Base-by-base conservation (phyloP, 2,329 filamentous ascomycete genomes). In the Ophiostoma montium region DNA sequence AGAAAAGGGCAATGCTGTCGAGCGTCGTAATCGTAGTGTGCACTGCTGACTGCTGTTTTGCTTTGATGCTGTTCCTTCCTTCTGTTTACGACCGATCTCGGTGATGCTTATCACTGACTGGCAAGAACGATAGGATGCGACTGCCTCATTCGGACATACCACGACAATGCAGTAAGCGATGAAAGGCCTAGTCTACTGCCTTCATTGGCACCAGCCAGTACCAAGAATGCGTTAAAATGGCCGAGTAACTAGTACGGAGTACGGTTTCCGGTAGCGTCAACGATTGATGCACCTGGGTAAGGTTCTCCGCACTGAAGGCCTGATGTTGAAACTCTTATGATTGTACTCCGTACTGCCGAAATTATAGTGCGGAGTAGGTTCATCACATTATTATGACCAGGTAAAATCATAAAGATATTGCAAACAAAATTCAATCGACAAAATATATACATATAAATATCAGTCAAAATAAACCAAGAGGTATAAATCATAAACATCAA, bases 401-500 rank as follows among this genome's bases (percentile, higher is more conserved):
- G n/a, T n/a, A 27, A 27, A 4, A 27, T 8, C 4, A 27, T 27
- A n/a, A 15, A 15, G n/a, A n/a, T n/a, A n/a, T n/a, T n/a, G n/a
- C n/a, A 16, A 42, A 42, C 21, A 31, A 42, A 15, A 30, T 16
- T 16, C 23, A n/a, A n/a, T n/a, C n/a, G n/a, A n/a, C n/a, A 42
- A 21, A 18, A 42, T 5, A 31, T 2, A 42, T 8, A 21, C 10
- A 39, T 9, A 12, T 15, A n/a, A 41, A 18, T 7, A 27, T 30
- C 15, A 42, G 15, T 4, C 23, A 42, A 18, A 32, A 43, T 11
- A 45, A 45, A 45, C 27, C 42, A 33, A 45, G 12, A 33, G 42
- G 42, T 45, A 45, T 45, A 45, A 33, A 30, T 33, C 16, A 42
- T 42, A 33, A 35, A 43, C 49, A 47, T 33, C 49, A 50, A 19